Conservation (phyloP, 2,329 filamentous ascomycete genomes). For the Elsinoe fawcettii region DNA sequence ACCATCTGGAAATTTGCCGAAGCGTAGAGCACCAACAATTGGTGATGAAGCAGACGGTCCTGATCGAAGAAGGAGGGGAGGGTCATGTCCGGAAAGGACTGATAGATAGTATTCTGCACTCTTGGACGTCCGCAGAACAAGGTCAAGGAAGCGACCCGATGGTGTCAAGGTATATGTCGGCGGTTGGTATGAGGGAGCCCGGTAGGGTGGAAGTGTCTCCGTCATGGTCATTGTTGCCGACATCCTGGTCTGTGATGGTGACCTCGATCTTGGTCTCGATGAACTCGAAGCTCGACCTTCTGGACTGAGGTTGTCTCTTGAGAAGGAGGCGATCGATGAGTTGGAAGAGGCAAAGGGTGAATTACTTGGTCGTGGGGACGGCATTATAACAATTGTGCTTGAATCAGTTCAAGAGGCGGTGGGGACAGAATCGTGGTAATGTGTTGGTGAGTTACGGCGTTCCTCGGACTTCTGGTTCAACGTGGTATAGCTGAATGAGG, state of each 20-base stretch:
- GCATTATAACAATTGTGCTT: neutral
- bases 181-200: constrained; percentile 6
- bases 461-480: neutral
- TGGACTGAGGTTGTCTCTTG: neutral
- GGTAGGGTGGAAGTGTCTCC: neutral
- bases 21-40: constrained; percentile 5
- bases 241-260: neutral
- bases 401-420: neutral
- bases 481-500: constrained; percentile 10
- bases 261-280: neutral
- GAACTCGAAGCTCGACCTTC: neutral
- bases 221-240: neutral
- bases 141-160: constrained; percentile 1
- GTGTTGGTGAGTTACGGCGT: neutral
- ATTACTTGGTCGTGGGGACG: neutral
- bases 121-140: neutral
- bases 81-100: constrained; percentile 2
- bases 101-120: constrained; percentile 5
- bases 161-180: constrained; percentile 1
- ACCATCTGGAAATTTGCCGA: constrained; percentile 11
- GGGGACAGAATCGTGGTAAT: neutral
- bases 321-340: neutral
- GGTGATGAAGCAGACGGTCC: constrained; percentile 2
- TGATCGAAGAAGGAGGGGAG: constrained; percentile 2
- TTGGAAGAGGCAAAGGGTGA: constrained; percentile 8